phyloP scores from a whole-genome alignment of 1,284 basidiomycete species.

The Ceratobasidium sp. region DNA sequence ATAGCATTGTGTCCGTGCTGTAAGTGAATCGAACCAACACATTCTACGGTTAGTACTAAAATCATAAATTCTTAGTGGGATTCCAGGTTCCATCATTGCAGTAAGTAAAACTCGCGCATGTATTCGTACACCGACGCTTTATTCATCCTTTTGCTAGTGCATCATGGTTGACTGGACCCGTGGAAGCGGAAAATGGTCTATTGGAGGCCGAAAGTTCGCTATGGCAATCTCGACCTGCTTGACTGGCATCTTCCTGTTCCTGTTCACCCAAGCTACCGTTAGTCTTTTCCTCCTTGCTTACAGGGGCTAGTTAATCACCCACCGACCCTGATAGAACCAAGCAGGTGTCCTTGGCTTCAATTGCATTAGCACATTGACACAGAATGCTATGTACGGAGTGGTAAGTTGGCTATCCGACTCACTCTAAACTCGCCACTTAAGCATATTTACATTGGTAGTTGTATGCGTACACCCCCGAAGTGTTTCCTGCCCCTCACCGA shows the following conservation, averaged over 20 bases:
- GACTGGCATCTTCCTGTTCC: constrained; percentile 65
- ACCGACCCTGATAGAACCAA: constrained; percentile 45
- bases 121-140: background rate
- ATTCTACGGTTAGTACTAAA: constrained; percentile 40
- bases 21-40: background rate
- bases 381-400: constrained; percentile 72
- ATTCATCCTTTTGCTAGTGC: constrained; percentile 44
- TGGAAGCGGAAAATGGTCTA: constrained; percentile 46
- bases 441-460: constrained; percentile 45
- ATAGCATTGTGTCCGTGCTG: constrained; percentile 57
- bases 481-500: constrained; percentile 68
- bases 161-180: constrained; percentile 60
- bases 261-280: constrained; percentile 61
- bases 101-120: constrained; percentile 49
- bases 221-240: constrained; percentile 59
- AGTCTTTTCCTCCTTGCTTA: background rate
- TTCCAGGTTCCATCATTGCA: constrained; percentile 66
- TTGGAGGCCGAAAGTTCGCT: constrained; percentile 60
- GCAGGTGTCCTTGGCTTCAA: constrained; percentile 60
- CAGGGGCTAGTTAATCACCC: background rate
- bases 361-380: constrained; percentile 59
- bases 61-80: constrained; percentile 56
- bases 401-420: constrained; percentile 46
- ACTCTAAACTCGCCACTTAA: constrained; percentile 49
- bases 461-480: constrained; percentile 67